Evolutionary conservation across 306 rosid species (phyloP).

Genomic region (Datisca glomerata): DNA sequence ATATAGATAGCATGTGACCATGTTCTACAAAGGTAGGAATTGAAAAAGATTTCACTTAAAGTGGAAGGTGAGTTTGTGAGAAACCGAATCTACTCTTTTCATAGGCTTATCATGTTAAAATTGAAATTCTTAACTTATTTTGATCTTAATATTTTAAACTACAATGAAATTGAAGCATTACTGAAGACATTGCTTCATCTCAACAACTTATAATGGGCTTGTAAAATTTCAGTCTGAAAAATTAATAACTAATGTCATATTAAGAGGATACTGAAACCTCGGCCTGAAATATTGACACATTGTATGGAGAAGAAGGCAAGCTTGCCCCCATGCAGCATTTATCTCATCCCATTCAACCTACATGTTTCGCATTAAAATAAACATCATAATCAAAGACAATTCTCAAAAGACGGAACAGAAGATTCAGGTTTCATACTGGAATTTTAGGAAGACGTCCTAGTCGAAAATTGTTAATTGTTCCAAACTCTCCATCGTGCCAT

Average conservation of each 20-base stretch:
- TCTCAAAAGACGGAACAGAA: slow-evolving; percentile 15
- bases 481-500: slow-evolving; percentile 94
- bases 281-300: slow-evolving; percentile 96
- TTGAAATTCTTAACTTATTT: too few species aligned
- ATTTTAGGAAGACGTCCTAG: slow-evolving; percentile 96
- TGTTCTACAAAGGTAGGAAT: too few species aligned
- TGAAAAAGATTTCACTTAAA: too few species aligned
- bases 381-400: slow-evolving; percentile 16
- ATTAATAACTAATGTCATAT: background rate
- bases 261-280: slow-evolving; percentile 62
- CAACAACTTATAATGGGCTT: too few species aligned
- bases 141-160: too few species aligned
- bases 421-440: slow-evolving; percentile 44
- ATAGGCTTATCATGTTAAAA: too few species aligned
- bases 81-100: too few species aligned
- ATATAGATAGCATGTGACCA: too few species aligned
- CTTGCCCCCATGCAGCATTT: slow-evolving; percentile 99
- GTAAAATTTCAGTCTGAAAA: background rate
- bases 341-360: slow-evolving; percentile 99
- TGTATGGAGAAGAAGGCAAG: slow-evolving; percentile 96
- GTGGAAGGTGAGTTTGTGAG: too few species aligned
- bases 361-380: slow-evolving; percentile 13
- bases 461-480: slow-evolving; percentile 92
- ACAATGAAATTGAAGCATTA: too few species aligned
- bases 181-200: too few species aligned